Evolutionary conservation across 805 yeast species (phyloP), one percentile per base, ranked within the genome.

Genomic region (Ogataea pignaliae): DNA sequence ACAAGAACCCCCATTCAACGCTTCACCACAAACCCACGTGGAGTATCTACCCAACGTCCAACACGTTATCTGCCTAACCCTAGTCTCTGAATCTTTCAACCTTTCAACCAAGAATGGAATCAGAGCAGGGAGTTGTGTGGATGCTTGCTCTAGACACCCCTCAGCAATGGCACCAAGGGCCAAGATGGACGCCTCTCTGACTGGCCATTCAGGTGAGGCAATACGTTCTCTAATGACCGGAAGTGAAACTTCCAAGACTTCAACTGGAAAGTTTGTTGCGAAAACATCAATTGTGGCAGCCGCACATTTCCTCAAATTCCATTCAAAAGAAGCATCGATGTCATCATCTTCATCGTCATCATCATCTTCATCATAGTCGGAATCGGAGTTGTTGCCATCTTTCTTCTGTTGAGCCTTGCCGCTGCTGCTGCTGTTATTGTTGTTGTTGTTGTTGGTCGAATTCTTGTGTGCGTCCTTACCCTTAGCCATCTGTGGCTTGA

Each of bases 151-250:
- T 37, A 83, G 70, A 53, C 95, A 89, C 51, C 96, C 95, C 54
- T 85, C 90, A 32, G 96, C 87, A 57, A 91, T 82, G 28, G 98
- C 98, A 50, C 99, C 99, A 59, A 93, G 76, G 1, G 98, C 97
- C 38, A 93, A 71, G 26, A 93, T 90, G 1, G 97, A 82, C 6
- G 97, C 93, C 63, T 93, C 99, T 47, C 97, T 77, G 9, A 86
- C 78, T 18, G 86, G 88, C 99, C 99, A 93, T 47, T 83, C 78
- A 3, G 71, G 67, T 3, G 88, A 76, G 9, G 75, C 75, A 42
- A 93, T 79, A 42, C 81, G 78, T 37, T 79, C 81, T 62, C 86
- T 83, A 45, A 93, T 70, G 12, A 82, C 68, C 2, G 99, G 97
- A 50, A 91, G 73, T 1, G 87, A 74, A 11, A 78, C 70, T 18